A percentile compares a stretch with the other conserved stretches of the same genome.
Conservation (phyloP, 1,139 yeast genomes). For the Suhomyces yuchorum region DNA sequence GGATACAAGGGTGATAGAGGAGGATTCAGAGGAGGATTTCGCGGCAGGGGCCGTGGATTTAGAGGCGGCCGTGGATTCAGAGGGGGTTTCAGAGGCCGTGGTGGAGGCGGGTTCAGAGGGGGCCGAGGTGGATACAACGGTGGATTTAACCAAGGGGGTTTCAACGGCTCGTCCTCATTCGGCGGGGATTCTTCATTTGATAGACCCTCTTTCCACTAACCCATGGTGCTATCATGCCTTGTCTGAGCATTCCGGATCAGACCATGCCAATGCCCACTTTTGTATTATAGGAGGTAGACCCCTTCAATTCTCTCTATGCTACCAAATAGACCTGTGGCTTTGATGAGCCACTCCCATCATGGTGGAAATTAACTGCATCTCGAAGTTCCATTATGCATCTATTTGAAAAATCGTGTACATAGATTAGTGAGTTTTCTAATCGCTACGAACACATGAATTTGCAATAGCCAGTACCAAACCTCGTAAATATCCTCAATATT, state of each 20-base stretch:
- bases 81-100: constrained; percentile 36
- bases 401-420: background rate
- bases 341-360: background rate
- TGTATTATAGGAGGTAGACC: background rate
- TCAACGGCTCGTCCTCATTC: background rate
- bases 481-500: background rate
- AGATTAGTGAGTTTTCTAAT: background rate
- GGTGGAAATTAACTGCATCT: background rate
- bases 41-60: constrained; percentile 25
- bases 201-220: background rate
- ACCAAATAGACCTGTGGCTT: background rate
- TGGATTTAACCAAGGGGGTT: constrained; percentile 8
- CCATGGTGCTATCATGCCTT: background rate
- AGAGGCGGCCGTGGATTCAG: constrained; percentile 22
- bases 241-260: too few species aligned
- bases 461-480: background rate
- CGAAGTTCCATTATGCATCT: background rate
- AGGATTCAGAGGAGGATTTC: constrained; percentile 28
- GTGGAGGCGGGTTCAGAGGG: constrained; percentile 29
- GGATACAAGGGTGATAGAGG: constrained; percentile 24
- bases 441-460: background rate
- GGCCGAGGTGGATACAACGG: constrained; percentile 14
- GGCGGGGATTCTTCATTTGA: constrained; percentile 7
- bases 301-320: background rate
- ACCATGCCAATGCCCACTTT: background rate